Evolutionary conservation across 164 flowering plant species (phyloP).

Genomic region (Stephania yunnanensis): DNA sequence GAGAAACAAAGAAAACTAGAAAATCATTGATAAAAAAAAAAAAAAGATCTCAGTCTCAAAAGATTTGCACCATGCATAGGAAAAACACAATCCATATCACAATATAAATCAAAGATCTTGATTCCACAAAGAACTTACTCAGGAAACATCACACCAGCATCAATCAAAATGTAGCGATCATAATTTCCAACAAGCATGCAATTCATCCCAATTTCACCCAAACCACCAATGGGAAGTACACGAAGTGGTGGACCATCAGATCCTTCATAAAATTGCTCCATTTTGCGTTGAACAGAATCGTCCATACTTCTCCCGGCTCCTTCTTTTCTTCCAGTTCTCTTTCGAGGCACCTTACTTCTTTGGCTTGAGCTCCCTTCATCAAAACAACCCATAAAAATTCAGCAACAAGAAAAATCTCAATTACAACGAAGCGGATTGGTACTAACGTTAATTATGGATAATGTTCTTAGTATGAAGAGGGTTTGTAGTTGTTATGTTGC

Average conservation of each 20-base stretch:
- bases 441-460: no score
- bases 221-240: constrained; percentile 90
- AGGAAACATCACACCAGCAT: constrained; percentile 99
- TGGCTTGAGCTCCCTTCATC: constrained; percentile 47
- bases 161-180: constrained; percentile 93
- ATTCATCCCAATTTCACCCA: constrained; percentile 99
- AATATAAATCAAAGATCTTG: not conserved
- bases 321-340: constrained; percentile 51
- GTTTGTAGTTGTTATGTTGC: no score
- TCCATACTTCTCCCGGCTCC: constrained; percentile 87
- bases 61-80: not conserved
- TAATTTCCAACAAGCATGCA: constrained; percentile 98
- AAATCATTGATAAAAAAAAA: not conserved
- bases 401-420: not conserved
- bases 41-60: not conserved
- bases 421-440: no score
- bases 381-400: not conserved
- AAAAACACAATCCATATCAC: not conserved
- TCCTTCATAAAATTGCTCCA: constrained; percentile 97
- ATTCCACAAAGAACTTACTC: constrained; percentile 52
- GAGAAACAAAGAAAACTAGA: not conserved
- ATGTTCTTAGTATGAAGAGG: no score
- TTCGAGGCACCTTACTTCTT: constrained; percentile 30
- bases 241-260: constrained; percentile 93
- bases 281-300: constrained; percentile 80